Percentiles rank a stretch among this genome's conserved stretches.
Evolutionary conservation across 1,139 yeast genomes (phyloP).

Genomic region (Debaryomyces sp.): DNA sequence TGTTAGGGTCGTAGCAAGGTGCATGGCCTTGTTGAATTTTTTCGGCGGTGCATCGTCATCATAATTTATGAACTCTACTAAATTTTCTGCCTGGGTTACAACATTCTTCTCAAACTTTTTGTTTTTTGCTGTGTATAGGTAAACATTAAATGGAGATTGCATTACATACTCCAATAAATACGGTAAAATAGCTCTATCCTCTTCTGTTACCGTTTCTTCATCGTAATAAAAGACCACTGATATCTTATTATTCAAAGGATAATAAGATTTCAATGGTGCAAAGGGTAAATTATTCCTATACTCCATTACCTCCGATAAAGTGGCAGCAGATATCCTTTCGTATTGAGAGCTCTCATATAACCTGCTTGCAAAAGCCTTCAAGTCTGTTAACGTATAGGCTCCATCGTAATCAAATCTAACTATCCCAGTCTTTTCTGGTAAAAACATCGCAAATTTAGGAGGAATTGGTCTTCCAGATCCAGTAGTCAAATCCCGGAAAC

Average conservation of each 20-base stretch:
- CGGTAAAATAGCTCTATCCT: conserved; percentile 63
- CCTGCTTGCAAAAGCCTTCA: conserved; percentile 38
- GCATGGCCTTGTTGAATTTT: conserved; percentile 45
- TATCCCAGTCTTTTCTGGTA: conserved; percentile 41
- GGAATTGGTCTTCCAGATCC: conserved; percentile 12
- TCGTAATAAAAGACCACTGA: conserved; percentile 61
- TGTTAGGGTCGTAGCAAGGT: conserved; percentile 54
- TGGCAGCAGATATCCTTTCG: conserved; percentile 41
- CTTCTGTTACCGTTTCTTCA: conserved; percentile 50
- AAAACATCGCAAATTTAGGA: conserved; percentile 41
- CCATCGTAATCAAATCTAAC: conserved; percentile 41
- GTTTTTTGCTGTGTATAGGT: conserved; percentile 55
- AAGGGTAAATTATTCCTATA: conserved; percentile 35
- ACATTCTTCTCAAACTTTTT: conserved; percentile 41
- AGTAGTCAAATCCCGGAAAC: conserved; percentile 33
- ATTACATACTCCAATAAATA: conserved; percentile 61
- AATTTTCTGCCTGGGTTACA: conserved; percentile 43
- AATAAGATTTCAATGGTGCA: conserved; percentile 35
- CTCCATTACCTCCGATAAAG: conserved; percentile 45
- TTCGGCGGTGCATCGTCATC: conserved; percentile 30
- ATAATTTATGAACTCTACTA: conserved; percentile 46
- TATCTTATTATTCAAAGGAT: conserved; percentile 46
- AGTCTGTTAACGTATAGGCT: conserved; percentile 21
- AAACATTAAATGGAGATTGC: conserved; percentile 55
- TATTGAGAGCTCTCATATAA: conserved; percentile 39